Evolutionary conservation across 441 rosid species (phyloP).

Genomic region (Erodium trifolium): DNA sequence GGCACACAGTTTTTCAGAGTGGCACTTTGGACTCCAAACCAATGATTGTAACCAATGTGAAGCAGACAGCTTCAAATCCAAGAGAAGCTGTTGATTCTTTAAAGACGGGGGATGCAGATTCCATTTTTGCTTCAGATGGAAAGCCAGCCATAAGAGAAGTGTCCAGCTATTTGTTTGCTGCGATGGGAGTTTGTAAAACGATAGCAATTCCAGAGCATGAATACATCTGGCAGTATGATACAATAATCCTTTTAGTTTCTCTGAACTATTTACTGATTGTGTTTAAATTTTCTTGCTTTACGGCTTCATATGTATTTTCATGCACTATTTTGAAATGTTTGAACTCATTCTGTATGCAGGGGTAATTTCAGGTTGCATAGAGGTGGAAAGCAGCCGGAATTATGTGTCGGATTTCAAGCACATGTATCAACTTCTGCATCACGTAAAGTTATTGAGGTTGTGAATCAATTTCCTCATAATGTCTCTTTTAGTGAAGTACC

Average conservation of each 20-base stretch:
- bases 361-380: slow-evolving; percentile 65
- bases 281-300: slow-evolving; percentile 9
- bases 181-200: slow-evolving; percentile 28
- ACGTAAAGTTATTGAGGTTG: slow-evolving; percentile 73
- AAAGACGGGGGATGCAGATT: slow-evolving; percentile 28
- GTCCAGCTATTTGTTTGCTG: slow-evolving; percentile 24
- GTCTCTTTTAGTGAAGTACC: slow-evolving; percentile 69
- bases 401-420: slow-evolving; percentile 78
- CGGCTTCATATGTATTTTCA: slow-evolving; percentile 1
- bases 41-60: slow-evolving; percentile 27
- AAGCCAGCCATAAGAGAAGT: slow-evolving; percentile 28
- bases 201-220: slow-evolving; percentile 75
- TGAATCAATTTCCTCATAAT: slow-evolving; percentile 51
- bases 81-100: slow-evolving; percentile 25
- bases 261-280: slow-evolving; percentile 14
- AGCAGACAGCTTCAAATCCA: slow-evolving; percentile 30
- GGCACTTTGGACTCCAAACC: slow-evolving; percentile 33
- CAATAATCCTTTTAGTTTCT: slow-evolving; percentile 20
- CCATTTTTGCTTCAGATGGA: slow-evolving; percentile 27
- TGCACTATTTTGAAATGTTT: slow-evolving; percentile 16
- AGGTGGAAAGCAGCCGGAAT: slow-evolving; percentile 38
- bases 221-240: slow-evolving; percentile 81
- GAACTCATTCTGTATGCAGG: slow-evolving; percentile 29
- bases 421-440: slow-evolving; percentile 84
- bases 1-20: slow-evolving; percentile 26